These are phyloP conservation scores for Fusarium nisikadoi DNA, from an alignment of 2,329 filamentous ascomycete genomes.

Conservation along the genomic window DNA sequence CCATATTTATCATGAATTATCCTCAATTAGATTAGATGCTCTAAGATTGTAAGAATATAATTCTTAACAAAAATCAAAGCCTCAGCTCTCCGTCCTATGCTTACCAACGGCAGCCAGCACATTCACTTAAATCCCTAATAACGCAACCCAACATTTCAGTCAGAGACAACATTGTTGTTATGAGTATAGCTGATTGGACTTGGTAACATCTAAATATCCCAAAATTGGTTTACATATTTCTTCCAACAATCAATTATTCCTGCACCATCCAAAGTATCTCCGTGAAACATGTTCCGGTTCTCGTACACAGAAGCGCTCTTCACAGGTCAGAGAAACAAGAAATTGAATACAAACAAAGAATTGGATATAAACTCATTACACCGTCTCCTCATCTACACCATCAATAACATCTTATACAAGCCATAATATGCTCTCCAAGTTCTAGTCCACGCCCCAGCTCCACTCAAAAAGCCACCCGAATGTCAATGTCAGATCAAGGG, in stretches of 20 bases:
- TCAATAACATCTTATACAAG: rapidly evolving
- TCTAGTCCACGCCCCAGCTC: background rate
- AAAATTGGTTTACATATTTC: rapidly evolving
- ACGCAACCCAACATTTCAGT: rapidly evolving
- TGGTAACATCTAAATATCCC: rapidly evolving
- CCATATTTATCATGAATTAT: too few relatives aligned
- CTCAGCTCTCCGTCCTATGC: background rate
- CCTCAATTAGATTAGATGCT: background rate
- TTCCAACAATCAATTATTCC: rapidly evolving
- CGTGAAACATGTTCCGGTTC: background rate
- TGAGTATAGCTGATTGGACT: rapidly evolving
- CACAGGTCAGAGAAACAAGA: rapidly evolving
- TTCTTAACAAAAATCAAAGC: background rate
- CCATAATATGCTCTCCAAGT: too few relatives aligned
- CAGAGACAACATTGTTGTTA: rapidly evolving
- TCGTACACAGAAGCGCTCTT: background rate
- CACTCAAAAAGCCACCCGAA: background rate
- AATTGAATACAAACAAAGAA: background rate
- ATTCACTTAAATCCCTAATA: background rate
- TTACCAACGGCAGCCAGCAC: background rate
- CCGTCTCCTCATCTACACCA: background rate
- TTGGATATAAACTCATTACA: rapidly evolving
- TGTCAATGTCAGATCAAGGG: conserved; percentile 15
- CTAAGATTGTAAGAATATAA: rapidly evolving
- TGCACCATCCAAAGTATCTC: rapidly evolving